A percentile compares a stretch with the other conserved stretches of the same genome.
Evolutionary conservation across 495 filamentous ascomycete species (phyloP).

Genomic region (Penicillium goetzii): DNA sequence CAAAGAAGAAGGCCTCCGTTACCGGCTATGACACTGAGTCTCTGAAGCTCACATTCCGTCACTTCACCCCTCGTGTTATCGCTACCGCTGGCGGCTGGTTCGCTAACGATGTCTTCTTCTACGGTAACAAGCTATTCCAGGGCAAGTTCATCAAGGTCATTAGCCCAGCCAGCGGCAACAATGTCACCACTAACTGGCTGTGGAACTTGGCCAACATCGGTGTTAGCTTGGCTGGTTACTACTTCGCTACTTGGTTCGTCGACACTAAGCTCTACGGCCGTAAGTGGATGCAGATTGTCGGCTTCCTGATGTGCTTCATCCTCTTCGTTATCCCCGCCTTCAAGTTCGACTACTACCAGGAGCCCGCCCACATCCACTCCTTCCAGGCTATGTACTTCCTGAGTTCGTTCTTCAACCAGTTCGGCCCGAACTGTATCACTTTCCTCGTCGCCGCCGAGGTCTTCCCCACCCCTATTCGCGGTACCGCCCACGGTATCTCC

Average conservation of each 20-base stretch:
- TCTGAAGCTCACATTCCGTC: constrained; percentile 67
- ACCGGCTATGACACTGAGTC: constrained; percentile 84
- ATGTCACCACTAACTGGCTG: constrained; percentile 77
- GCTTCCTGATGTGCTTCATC: constrained; percentile 84
- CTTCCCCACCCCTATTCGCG: constrained; percentile 84
- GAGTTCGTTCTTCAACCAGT: constrained; percentile 93
- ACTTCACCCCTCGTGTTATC: constrained; percentile 79
- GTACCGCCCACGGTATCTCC: constrained; percentile 85
- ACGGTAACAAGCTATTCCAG: constrained; percentile 96
- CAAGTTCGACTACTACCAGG: constrained; percentile 75
- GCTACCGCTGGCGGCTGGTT: constrained; percentile 85
- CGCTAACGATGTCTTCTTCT: constrained; percentile 93
- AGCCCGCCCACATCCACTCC: constrained; percentile 62
- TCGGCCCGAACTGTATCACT: constrained; percentile 87
- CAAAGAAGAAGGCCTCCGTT: constrained; percentile 80
- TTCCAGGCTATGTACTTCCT: constrained; percentile 95
- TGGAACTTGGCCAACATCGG: constrained; percentile 86
- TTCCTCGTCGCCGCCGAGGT: constrained; percentile 91
- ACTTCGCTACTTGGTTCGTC: constrained; percentile 74
- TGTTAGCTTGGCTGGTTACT: constrained; percentile 79
- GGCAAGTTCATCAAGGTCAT: constrained; percentile 78
- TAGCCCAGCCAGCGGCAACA: constrained; percentile 53
- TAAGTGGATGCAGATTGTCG: constrained; percentile 87
- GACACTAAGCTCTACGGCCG: constrained; percentile 91
- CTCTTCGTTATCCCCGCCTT: constrained; percentile 85